Base-by-base conservation (phyloP, 768 basidiomycete genomes). In the Psilocybe sp. region DNA sequence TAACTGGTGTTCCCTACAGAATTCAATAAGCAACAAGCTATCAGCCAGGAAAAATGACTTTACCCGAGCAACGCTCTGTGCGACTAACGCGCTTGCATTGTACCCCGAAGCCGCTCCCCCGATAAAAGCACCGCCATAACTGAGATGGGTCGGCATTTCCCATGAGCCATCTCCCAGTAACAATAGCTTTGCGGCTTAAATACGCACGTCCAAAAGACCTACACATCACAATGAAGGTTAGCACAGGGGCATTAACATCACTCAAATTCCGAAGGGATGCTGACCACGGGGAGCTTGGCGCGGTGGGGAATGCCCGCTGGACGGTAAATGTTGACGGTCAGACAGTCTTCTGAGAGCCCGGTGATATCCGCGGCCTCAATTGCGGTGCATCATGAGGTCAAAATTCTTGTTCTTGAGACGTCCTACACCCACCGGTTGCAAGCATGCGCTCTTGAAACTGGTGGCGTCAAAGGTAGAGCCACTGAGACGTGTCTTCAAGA, bases 261-360 rank as follows among this genome's bases (percentile, higher is more conserved):
- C n/a, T 7, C 3, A 7, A 43, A 32, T 15, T 39, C 0, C 13
- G 15, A 20, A 13, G 8, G 16, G 18, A 33, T n/a, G 57, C 69
- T 56, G 49, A 74, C 73, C 39, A 77, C 67, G 11, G 76, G 74
- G 5, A 77, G 58, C 33, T 61, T 63, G 2, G 66, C 63, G 44
- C 57, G 55, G 1, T 55, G 5, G 3, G 38, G 39, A 10, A 65
- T 46, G 10, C 71, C 70, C 0, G 73, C 66, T 0, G 83, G 82
- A 16, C 79, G 67, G 48, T 78, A 80, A 4, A 85, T 64, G 56
- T 84, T 83, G 44, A 84, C 66, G 16, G 79, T 81, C 42, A 85
- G 63, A 58, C 81, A 84, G 52, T 84, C 81, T 59, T 85, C 82
- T 16, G 79, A 78, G 36, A 63, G 71, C 56, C 23, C 64, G 55